Base-by-base conservation (phyloP, 2,329 filamentous ascomycete species). In the Penicillium sp. region DNA sequence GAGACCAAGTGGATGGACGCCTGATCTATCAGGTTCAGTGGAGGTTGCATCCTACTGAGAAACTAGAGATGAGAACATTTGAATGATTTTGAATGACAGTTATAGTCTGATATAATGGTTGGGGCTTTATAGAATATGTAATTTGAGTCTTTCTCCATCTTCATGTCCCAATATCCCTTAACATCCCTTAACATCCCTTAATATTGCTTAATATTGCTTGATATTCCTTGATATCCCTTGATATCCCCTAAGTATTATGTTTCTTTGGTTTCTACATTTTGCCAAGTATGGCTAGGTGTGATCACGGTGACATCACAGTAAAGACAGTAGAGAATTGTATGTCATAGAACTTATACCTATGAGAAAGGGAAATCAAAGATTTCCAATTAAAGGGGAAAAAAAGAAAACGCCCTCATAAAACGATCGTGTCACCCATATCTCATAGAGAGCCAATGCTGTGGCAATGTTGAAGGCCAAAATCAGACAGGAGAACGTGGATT, bases 1-100 rank as follows among this genome's bases (percentile, higher is more conserved):
- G 78, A 79, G 91, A 59, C 93, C 93, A 0, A 90, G 88, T 69
- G 93, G 93, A 0, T 97, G 93, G 93, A 83, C 94, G 69, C 93
- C 92, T 4, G 92, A 96, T 69, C 73, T 90, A 69, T 75, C 77
- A 25, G 76, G 67, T 22, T 73, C 73, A 19, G 70, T 70, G 49
- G 71, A 72, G 44, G 71, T 75, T 45, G 71, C 76, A 46, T 71
- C 64, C 48, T 74, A 74, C 62, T 77, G 58, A 72, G 37, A 42
- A 26, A 26, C 6, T 43, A 22, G 16, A 25, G n/a, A n/a, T n/a
- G n/a, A n/a, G n/a, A n/a, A n/a, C n/a, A n/a, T n/a, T n/a, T n/a
- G n/a, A 19, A 50, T 35, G 37, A 50, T 35, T 17, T 44, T 16
- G 11, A 43, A 42, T 25, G 28, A 50, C 16, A 26, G 12, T 17